Base-by-base conservation (phyloP, 2,329 filamentous ascomycete species). In the Waltergamsia citrina region DNA sequence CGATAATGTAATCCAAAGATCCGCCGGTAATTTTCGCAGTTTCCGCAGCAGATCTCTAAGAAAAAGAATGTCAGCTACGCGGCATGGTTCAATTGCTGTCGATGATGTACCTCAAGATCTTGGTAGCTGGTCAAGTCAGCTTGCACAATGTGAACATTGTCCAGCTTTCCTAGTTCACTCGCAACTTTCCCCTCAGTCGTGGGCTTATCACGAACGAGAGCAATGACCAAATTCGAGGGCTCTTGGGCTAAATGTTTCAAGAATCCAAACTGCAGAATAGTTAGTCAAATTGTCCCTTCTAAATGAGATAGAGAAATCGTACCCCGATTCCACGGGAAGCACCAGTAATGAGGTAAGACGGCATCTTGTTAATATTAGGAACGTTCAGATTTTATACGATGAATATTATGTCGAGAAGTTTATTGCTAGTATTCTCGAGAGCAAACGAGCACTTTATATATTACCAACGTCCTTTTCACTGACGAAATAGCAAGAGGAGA, bases 1-100 rank as follows among this genome's bases (percentile, higher is more conserved):
- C 81, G 40, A 96, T 81, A 3, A 82, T 79, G 7, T 90, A 82
- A 1, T 74, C 69, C 10, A 74, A 36, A 31, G 49, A 46, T 18
- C 56, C 54, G 15, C 51, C 51, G 1, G 53, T 56, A 25, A 57
- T 52, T 17, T 46, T 41, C 10, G 32, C 18, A 6, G 24, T 33
- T 4, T 22, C 23, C 1, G 16, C 18, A 8, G 21, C 38, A 9
- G 29, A 16, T 12, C 2, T 7, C 35, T 37, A 11, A 7, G 23
- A 14, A n/a, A n/a, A n/a, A n/a, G n/a, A n/a, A n/a, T n/a, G n/a
- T n/a, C n/a, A n/a, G n/a, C n/a, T n/a, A n/a, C n/a, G n/a, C n/a
- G n/a, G n/a, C n/a, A n/a, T n/a, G n/a, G n/a, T n/a, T n/a, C n/a
- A n/a, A n/a, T n/a, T n/a, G n/a, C n/a, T n/a, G n/a, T n/a, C n/a